phyloP scores from a whole-genome alignment of 495 filamentous ascomycete species.

The Penicillium desertorum region DNA sequence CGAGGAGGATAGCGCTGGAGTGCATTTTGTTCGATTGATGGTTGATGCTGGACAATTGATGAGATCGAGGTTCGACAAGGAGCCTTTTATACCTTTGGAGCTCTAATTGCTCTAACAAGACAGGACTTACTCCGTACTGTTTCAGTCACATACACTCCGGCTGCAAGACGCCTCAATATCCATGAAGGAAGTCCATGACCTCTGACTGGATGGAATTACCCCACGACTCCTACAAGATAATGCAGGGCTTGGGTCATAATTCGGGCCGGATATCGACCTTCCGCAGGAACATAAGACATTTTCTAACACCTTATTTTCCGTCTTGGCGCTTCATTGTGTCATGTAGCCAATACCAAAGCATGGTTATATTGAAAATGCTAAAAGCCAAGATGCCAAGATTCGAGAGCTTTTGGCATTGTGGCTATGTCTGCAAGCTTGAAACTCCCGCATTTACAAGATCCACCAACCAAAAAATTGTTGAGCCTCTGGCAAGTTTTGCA shows the following conservation, averaged over 20 bases:
- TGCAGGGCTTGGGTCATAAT: not conserved
- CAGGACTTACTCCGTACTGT: not conserved
- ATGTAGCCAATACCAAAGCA: not conserved
- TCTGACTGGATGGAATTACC: slow-evolving; percentile 4
- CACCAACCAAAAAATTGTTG: slow-evolving; percentile 2
- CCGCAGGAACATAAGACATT: slow-evolving; percentile 4
- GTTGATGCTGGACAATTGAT: slow-evolving; percentile 1
- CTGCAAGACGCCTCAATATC: not conserved
- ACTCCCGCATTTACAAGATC: slow-evolving; percentile 6
- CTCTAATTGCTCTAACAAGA: not conserved
- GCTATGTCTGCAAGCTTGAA: slow-evolving; percentile 4
- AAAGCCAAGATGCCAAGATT: slow-evolving; percentile 12
- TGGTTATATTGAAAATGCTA: not conserved
- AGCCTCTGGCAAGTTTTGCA: not conserved
- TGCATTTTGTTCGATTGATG: slow-evolving; percentile 6
- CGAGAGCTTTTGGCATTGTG: slow-evolving; percentile 3
- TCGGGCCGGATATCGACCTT: not conserved
- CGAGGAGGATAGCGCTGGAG: slow-evolving; percentile 5
- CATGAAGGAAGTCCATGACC: slow-evolving; percentile 1
- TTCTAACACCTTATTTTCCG: slow-evolving; percentile 4
- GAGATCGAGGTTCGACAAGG: not conserved
- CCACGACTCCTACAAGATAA: not conserved
- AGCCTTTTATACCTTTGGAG: slow-evolving; percentile 4
- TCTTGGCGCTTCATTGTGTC: not conserved
- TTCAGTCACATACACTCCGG: not conserved